phyloP scores from a whole-genome alignment of 805 yeast genomes.

The Monosporozyma solicola region DNA sequence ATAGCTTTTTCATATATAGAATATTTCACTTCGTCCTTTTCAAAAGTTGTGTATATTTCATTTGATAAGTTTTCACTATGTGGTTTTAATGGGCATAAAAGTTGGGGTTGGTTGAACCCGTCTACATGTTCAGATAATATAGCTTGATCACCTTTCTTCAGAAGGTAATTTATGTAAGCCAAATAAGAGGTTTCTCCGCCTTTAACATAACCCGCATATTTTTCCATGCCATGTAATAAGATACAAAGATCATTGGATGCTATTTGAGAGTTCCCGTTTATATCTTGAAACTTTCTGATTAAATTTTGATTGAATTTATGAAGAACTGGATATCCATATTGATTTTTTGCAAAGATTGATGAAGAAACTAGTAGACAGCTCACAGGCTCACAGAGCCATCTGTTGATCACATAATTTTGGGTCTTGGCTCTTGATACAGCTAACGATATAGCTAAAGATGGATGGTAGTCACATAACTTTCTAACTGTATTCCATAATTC shows the following conservation, averaged over 20 bases:
- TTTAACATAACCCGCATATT: constrained; percentile 27
- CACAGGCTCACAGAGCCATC: constrained; percentile 67
- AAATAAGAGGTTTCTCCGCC: constrained; percentile 35
- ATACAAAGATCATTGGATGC: constrained; percentile 27
- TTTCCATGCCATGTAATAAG: constrained; percentile 47
- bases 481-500: constrained; percentile 66
- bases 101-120: constrained; percentile 12
- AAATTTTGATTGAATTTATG: constrained; percentile 48
- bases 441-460: constrained; percentile 56
- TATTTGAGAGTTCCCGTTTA: constrained; percentile 33
- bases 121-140: constrained; percentile 1
- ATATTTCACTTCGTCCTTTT: constrained; percentile 62
- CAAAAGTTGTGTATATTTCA: constrained; percentile 59
- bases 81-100: constrained; percentile 65
- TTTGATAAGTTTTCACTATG: constrained; percentile 46
- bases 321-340: constrained; percentile 56
- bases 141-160: constrained; percentile 28
- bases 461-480: constrained; percentile 43
- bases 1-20: constrained; percentile 59
- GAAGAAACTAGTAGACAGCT: constrained; percentile 47
- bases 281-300: constrained; percentile 34
- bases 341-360: constrained; percentile 48
- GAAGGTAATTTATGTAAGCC: constrained; percentile 37
- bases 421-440: constrained; percentile 59
- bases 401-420: constrained; percentile 40